Evolutionary conservation across 2,329 filamentous ascomycete genomes (phyloP).

Genomic region (Phialocephala subalpina): DNA sequence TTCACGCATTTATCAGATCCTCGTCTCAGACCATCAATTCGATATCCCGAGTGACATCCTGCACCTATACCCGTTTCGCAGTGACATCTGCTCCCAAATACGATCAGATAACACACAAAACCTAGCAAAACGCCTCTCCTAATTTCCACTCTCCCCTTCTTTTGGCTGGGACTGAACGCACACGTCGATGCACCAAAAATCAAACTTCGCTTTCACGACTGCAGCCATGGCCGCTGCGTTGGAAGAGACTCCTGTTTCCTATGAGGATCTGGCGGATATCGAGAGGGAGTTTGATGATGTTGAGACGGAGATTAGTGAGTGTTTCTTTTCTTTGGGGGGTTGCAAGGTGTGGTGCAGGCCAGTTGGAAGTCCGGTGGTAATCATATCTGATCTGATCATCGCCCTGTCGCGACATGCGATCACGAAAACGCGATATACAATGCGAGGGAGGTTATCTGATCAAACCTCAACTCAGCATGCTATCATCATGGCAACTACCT

Average conservation of each 20-base stretch:
- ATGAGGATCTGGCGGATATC: slow-evolving; percentile 80
- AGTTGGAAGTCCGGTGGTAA: not conserved
- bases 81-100: slow-evolving; percentile 16
- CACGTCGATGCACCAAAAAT: slow-evolving; percentile 29
- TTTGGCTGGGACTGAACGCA: not conserved
- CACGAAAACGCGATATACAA: not conserved
- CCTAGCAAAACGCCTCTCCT: not conserved
- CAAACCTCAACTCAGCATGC: too few relatives aligned
- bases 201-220: slow-evolving; percentile 40
- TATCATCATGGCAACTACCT: too few relatives aligned
- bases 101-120: slow-evolving; percentile 16
- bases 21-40: slow-evolving; percentile 8
- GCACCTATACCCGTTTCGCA: not conserved
- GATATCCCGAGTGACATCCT: slow-evolving; percentile 16
- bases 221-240: slow-evolving; percentile 45
- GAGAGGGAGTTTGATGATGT: slow-evolving; percentile 86
- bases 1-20: slow-evolving; percentile 8
- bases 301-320: slow-evolving; percentile 80
- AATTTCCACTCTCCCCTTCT: not conserved
- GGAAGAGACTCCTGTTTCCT: slow-evolving; percentile 60
- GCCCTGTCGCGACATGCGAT: slow-evolving; percentile 1
- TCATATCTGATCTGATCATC: slow-evolving; percentile 13
- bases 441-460: not conserved
- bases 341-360: not conserved
- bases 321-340: not conserved